Evolutionary conservation across 257 asterid species (phyloP).

Genomic region (Voacanga thouarsii): DNA sequence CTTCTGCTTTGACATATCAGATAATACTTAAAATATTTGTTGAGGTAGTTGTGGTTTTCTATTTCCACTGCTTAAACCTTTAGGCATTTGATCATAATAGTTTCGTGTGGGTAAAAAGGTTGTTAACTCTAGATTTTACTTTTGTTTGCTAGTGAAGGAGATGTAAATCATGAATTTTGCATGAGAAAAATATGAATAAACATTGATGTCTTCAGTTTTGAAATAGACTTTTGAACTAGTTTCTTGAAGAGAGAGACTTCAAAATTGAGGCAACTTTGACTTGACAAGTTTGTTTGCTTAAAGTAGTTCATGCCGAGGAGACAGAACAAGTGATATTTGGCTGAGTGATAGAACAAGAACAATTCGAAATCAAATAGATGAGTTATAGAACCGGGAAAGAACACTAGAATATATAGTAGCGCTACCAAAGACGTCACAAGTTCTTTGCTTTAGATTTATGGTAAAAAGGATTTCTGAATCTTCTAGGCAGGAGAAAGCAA

Average conservation of each 20-base stretch:
- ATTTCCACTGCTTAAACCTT: neutral
- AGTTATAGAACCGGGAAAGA: no score
- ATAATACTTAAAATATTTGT: slow-evolving; percentile 81
- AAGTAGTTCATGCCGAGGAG: neutral
- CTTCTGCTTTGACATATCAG: slow-evolving; percentile 95
- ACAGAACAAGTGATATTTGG: neutral
- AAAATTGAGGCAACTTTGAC: neutral
- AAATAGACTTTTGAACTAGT: neutral
- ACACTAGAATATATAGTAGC: neutral
- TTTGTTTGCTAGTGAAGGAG: neutral
- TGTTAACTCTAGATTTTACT: neutral
- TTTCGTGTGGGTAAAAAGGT: neutral
- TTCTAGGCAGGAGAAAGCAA: neutral
- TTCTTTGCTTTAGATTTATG: neutral
- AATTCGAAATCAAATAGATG: neutral
- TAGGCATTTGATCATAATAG: neutral
- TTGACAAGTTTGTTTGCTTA: neutral
- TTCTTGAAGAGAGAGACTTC: neutral
- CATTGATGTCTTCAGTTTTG: neutral
- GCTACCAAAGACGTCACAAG: neutral
- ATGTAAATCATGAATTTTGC: neutral
- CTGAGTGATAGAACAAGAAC: neutral
- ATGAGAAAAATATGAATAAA: neutral
- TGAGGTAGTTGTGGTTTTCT: slow-evolving; percentile 45
- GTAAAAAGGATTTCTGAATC: neutral